Base-by-base conservation (phyloP, 2,329 filamentous ascomycete genomes). In the Fusarium transvaalense region DNA sequence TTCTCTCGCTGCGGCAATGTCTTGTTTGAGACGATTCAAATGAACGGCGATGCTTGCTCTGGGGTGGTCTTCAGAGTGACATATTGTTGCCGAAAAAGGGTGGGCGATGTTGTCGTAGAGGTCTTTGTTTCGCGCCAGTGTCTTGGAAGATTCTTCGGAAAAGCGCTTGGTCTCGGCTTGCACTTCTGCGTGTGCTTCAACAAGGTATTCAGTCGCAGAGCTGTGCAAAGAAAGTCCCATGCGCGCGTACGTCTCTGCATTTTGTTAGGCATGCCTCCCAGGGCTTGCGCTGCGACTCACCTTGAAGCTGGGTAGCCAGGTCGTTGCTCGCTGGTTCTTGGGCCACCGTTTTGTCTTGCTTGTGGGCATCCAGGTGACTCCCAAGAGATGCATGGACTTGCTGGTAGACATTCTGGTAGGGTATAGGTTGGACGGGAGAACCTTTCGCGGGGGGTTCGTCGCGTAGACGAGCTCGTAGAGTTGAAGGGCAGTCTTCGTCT, bases 31-130 rank as follows among this genome's bases (percentile, higher is more conserved):
- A 2, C 38, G 52, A 1, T 64, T 31, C 5, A 80, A 31, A 21
- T 79, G 79, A 3, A 56, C 50, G 0, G 55, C 57, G 2, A 80
- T 64, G 0, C 69, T 77, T 1, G 74, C 75, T n/a, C 55, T 55
- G 1, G 76, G 68, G 10, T 71, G 53, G 1, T 53, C 63, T 17
- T 69, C 52, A 1, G 72, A 71, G 35, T 74, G 68, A 19, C 78
- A 80, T 5, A 78, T 56, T 0, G 79, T 80, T 2, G 71, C 73
- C 1, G 73, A 73, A 2, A 80, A 60, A 1, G 78, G 78, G n/a
- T 71, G 74, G 0, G 69, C 53, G 9, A 80, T 74, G 58, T 78
- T 78, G 29, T 63, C 58, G 43, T 80, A 80, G 3, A 80, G 55
- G 1, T 52, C 35, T 5, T 73, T 58, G 15, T 69, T 63, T 14